Base-by-base conservation (phyloP, 495 filamentous ascomycete genomes). In the Lentithecium fluviatile region DNA sequence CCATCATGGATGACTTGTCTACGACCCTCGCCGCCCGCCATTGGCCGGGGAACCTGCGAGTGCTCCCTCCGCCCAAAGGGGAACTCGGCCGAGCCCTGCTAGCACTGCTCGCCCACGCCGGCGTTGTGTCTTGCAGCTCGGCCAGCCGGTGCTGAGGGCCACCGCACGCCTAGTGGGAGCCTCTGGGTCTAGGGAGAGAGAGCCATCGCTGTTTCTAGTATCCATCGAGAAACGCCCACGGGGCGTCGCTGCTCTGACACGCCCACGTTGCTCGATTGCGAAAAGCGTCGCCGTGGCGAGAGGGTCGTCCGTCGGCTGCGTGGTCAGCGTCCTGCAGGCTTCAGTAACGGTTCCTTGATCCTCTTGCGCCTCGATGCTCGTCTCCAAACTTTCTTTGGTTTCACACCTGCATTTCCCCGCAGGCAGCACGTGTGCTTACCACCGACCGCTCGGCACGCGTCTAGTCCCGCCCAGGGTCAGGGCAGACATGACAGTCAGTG, bases 371-470 rank as follows among this genome's bases (percentile, higher is more conserved):
- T 57, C 56, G 52, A 58, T 40, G 64, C 58, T 66, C 63, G 57
- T 52, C 52, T 57, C 58, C 53, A 58, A 52, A 51, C 57, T 62
- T 62, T 55, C 51, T 60, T 13, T 46, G 32, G 40, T 63, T 53
- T 59, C 62, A 67, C 58, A 43, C 40, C 40, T 43, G 46, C 59
- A 56, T 47, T 67, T 67, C 60, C 64, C 64, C 64, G 59, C 58
- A 66, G 62, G 37, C 55, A 58, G 64, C 64, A 67, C 64, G 60
- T 63, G 64, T 60, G 56, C 58, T 62, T 63, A 55, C 64, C 64
- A 45, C 53, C 54, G 42, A n/a, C 42, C 23, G 25, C 45, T 56
- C 45, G 59, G 49, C 46, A 51, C 59, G 32, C 52, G 5, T 26
- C 40, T 45, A 29, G 43, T 53, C 17, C 50, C 38, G 49, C 8